Evolutionary conservation across 140 eudicot genomes (phyloP).

Genomic region (Stevia rebaudiana): DNA sequence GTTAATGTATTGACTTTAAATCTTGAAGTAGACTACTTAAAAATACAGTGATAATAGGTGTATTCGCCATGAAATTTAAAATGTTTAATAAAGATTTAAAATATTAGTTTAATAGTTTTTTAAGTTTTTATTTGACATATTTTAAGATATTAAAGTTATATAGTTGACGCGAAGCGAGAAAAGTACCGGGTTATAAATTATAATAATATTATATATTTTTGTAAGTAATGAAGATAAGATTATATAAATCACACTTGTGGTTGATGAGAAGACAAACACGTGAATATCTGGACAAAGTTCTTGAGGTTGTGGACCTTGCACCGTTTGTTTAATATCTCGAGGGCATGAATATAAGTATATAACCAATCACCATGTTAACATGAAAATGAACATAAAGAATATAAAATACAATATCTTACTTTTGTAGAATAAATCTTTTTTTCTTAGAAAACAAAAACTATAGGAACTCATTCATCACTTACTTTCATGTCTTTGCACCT

Average conservation of each 20-base stretch:
- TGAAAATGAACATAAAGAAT: background rate
- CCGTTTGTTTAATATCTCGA: background rate
- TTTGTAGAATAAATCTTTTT: background rate
- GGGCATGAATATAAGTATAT: background rate
- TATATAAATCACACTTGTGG: background rate
- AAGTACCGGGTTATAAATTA: too few relatives aligned
- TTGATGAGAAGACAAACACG: conserved; percentile 1
- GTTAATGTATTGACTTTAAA: background rate
- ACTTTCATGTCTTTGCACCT: too few relatives aligned
- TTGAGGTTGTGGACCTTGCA: conserved; percentile 1
- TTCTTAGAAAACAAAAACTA: too few relatives aligned
- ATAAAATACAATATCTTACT: background rate
- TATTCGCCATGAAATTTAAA: background rate
- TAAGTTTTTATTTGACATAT: background rate
- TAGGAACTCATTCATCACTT: too few relatives aligned
- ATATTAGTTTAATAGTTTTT: too few relatives aligned
- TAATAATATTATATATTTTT: background rate
- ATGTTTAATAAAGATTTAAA: background rate
- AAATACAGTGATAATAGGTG: background rate
- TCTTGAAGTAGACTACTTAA: too few relatives aligned
- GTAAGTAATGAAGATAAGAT: conserved; percentile 3
- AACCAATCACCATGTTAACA: background rate
- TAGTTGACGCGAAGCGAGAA: background rate
- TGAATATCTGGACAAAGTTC: conserved; percentile 8
- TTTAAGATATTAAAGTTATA: background rate